Base-by-base conservation (phyloP, 768 basidiomycete genomes). In the Leccinum rimulosum region DNA sequence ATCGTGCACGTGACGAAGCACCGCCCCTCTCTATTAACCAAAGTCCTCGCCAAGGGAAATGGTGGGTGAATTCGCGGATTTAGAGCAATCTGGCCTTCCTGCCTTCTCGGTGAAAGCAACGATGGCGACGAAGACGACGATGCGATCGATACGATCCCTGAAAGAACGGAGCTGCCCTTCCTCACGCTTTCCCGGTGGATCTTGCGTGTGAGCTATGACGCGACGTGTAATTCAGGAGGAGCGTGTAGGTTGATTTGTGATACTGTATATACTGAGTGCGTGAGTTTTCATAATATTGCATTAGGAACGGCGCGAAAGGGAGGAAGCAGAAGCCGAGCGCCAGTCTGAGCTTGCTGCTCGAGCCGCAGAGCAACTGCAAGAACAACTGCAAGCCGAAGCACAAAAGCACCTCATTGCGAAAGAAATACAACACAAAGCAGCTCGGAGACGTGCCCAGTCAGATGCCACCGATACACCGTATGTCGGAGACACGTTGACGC, bases 171-270 rank as follows among this genome's bases (percentile, higher is more conserved):
- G 22, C 22, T 22, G 22, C 22, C 22, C 22, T 22, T 22, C 22
- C 22, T 22, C 22, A 22, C 22, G 22, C 22, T 22, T 22, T 22
- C 22, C 22, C 22, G 22, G 22, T 22, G 22, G 22, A 22, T 22
- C 22, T 22, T 22, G 22, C 22, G 22, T 22, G 22, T 22, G 22
- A 22, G 22, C 22, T 22, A 93, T 93, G 92, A 86, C 78, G 50
- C 82, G 80, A 61, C 82, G 92, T 31, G 89, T 89, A 0, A 74
- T 77, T 61, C 86, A 89, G 52, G 85, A 87, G 70, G 86, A 91
- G 65, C 77, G 76, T 64, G 90, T 87, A 53, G 54, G 80, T 69
- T 36, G 52, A 36, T 43, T 5, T 53, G 59, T 35, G 15, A 36
- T 28, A 25, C 14, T 22, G 22, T 22, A 22, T 22, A 25, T 45